Percentiles rank a stretch among this genome's conserved stretches.
Evolutionary conservation across 2,329 filamentous ascomycete species (phyloP).

Genomic region (Colletotrichum tanaceti): DNA sequence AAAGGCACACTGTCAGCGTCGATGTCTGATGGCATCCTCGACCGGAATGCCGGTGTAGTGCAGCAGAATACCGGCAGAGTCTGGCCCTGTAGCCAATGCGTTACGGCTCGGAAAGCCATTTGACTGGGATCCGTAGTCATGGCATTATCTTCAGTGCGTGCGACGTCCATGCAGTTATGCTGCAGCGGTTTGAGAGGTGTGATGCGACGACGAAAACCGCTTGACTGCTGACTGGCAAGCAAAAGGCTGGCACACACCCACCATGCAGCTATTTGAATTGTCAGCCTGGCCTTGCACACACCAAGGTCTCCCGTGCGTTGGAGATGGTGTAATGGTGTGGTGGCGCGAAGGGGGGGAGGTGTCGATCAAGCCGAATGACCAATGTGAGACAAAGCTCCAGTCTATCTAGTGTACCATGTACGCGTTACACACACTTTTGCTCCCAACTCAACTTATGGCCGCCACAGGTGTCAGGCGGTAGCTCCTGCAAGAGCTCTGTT

Average conservation of each 20-base stretch:
- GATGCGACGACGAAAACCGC: conserved; percentile 39
- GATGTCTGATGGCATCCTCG: conserved; percentile 37
- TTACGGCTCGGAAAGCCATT: conserved; percentile 41
- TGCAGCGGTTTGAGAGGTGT: conserved; percentile 33
- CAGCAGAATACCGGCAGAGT: conserved; percentile 41
- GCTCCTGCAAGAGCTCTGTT: conserved; percentile 8
- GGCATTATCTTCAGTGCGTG: conserved; percentile 39
- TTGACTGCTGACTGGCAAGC: conserved; percentile 10
- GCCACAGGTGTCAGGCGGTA: conserved; percentile 1
- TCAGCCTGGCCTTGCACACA: conserved; percentile 33
- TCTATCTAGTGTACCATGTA: not conserved
- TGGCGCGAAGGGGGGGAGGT: conserved; percentile 35
- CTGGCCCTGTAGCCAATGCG: conserved; percentile 41
- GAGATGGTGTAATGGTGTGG: conserved; percentile 36
- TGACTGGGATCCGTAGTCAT: conserved; percentile 41
- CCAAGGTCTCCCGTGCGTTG: conserved; percentile 33
- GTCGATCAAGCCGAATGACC: conserved; percentile 37
- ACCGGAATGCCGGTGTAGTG: conserved; percentile 38
- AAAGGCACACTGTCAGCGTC: conserved; percentile 37
- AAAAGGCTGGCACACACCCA: conserved; percentile 25
- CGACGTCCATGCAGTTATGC: conserved; percentile 40
- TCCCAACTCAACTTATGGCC: conserved; percentile 12
- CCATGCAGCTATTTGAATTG: conserved; percentile 21
- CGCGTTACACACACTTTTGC: conserved; percentile 13
- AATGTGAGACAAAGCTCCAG: conserved; percentile 30